These are phyloP conservation scores for Coniferiporia sulphurascens DNA, from an alignment of 1,284 basidiomycete species.

Conservation along the genomic window DNA sequence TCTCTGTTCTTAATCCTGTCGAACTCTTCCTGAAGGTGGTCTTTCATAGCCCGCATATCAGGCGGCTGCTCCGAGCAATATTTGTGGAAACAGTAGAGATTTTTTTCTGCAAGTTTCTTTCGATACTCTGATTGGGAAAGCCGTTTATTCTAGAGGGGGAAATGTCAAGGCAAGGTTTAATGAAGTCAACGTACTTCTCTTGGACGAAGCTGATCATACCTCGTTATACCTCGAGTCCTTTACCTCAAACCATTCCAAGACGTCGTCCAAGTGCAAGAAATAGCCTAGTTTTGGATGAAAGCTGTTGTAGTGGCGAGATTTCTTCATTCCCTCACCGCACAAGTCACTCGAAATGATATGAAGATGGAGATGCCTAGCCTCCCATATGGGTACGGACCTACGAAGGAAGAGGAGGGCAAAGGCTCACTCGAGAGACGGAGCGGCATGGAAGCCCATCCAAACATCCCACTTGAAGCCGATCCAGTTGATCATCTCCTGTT, in stretches of 20 bases:
- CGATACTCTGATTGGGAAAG: not conserved
- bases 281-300: slow-evolving; percentile 87
- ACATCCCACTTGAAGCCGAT: slow-evolving; percentile 81
- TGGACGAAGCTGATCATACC: slow-evolving; percentile 33
- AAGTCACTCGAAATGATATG: slow-evolving; percentile 88
- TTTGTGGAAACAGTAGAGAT: slow-evolving; percentile 1
- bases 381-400: not conserved
- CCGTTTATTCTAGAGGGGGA: not conserved
- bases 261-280: slow-evolving; percentile 75
- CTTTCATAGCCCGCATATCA: not conserved
- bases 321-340: slow-evolving; percentile 69
- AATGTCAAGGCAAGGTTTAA: not conserved
- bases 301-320: slow-evolving; percentile 92
- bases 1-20: not conserved
- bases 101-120: not conserved
- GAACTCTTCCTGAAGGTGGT: slow-evolving; percentile 9
- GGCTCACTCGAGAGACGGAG: slow-evolving; percentile 70
- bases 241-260: slow-evolving; percentile 71
- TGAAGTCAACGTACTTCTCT: too few relatives aligned
- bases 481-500: slow-evolving; percentile 75
- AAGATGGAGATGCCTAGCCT: slow-evolving; percentile 77
- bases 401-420: slow-evolving; percentile 1
- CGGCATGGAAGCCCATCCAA: slow-evolving; percentile 83
- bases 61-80: not conserved
- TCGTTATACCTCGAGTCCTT: slow-evolving; percentile 43